These are phyloP conservation scores for Clonostachys sp. DNA, from an alignment of 2,329 filamentous ascomycete genomes.

Conservation along the genomic window DNA sequence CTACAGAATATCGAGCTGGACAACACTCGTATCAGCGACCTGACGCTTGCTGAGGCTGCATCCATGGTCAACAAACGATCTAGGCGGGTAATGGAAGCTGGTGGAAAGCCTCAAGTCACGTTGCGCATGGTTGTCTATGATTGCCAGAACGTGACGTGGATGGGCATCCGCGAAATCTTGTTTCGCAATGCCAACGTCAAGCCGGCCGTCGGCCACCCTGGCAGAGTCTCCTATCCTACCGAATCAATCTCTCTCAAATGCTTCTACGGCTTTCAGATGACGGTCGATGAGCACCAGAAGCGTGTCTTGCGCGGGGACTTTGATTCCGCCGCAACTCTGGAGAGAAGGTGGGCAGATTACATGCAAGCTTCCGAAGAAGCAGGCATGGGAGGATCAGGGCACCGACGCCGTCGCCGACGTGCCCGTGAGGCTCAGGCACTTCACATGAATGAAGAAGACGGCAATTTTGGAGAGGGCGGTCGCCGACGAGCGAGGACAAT, in stretches of 20 bases:
- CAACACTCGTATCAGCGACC: constrained; percentile 86
- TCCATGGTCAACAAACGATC: constrained; percentile 68
- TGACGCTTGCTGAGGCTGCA: constrained; percentile 80
- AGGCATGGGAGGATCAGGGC: constrained; percentile 60
- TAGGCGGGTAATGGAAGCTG: constrained; percentile 29
- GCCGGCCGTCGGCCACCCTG: constrained; percentile 34
- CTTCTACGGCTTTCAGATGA: constrained; percentile 94
- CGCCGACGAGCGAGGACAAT: constrained; percentile 60
- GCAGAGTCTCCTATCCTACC: constrained; percentile 55
- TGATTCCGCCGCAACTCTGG: constrained; percentile 68
- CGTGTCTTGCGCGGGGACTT: constrained; percentile 76
- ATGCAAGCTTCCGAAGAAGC: constrained; percentile 92
- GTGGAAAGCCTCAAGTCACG: constrained; percentile 49
- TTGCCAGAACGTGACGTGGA: constrained; percentile 89
- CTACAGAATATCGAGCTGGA: constrained; percentile 79
- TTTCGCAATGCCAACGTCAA: constrained; percentile 76
- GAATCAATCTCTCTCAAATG: constrained; percentile 86
- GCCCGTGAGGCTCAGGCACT: constrained; percentile 77
- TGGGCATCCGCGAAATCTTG: constrained; percentile 80
- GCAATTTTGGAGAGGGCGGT: constrained; percentile 37
- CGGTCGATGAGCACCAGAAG: constrained; percentile 89
- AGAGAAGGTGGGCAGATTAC: constrained; percentile 88
- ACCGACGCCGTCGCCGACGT: constrained; percentile 66
- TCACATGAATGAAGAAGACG: constrained; percentile 78
- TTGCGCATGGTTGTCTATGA: constrained; percentile 83